Evolutionary conservation across 1,284 basidiomycete species (phyloP), one percentile per base, ranked within the genome.

Genomic region (Polyporus tsugae): DNA sequence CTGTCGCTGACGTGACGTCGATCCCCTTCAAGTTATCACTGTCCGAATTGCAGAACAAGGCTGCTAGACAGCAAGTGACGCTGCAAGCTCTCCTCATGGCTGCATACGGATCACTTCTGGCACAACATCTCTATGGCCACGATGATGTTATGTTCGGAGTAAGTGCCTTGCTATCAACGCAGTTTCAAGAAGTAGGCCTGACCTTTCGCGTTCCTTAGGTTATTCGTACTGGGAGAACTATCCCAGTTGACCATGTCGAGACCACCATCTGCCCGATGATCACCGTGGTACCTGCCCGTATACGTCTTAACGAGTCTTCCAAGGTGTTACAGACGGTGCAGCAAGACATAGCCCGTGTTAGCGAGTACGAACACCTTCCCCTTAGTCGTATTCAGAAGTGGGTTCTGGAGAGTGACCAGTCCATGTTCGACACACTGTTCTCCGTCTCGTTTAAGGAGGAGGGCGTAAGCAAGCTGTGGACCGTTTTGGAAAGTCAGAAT

Each of bases 61-160:
- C 84, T 29, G 75, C 77, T 3, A 73, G 75, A 15, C 76, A 79
- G 52, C 78, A 80, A 22, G 81, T 86, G 15, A 86, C 85, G 2
- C 69, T 86, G 2, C 84, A 87, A 69, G 82, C 84, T 17, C 76
- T 82, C 11, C 74, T 85, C 39, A 83, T 82, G 49, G 78, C 77
- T 53, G 77, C 84, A 10, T 86, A 84, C 69, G 83, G 81, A 13
- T 80, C 73, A 64, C 79, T 72, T 61, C 70, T 75, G 60, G 79
- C 68, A 41, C 75, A 66, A 59, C 67, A 74, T 53, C 29, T 81
- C 17, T 76, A 77, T 39, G 70, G 67, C 4, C 67, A 70, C 9
- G 67, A 77, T 44, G 84, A 86, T 70, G 77, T 86, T 46, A 75
- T 79, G 13, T 86, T 86, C 67, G 85, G 85, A 63, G 85, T 86